Evolutionary conservation across 2,329 filamentous ascomycete species (phyloP).

Genomic region (Colletotrichum sp.): DNA sequence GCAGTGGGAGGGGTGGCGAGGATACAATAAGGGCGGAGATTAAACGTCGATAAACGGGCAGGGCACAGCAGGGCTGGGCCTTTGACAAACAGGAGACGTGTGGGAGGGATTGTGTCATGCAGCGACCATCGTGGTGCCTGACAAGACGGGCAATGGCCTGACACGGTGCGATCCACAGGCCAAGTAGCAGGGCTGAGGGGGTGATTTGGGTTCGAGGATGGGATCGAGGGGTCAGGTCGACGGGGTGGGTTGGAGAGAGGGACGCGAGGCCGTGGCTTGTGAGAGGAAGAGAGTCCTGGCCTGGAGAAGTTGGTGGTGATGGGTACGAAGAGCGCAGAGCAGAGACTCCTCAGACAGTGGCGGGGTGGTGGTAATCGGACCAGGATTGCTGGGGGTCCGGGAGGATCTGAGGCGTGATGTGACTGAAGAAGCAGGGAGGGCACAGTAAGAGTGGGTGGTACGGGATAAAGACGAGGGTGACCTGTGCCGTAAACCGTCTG

Average conservation of each 20-base stretch:
- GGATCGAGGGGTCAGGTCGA: not conserved
- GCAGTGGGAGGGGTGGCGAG: constrained; percentile 20
- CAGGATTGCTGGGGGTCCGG: constrained; percentile 3
- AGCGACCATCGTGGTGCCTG: constrained; percentile 18
- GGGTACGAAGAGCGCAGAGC: not conserved
- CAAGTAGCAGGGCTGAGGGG: constrained; percentile 15
- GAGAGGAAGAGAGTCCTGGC: not conserved
- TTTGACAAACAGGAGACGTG: constrained; percentile 16
- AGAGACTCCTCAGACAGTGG: not conserved
- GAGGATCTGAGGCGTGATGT: constrained; percentile 1
- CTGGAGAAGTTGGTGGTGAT: not conserved
- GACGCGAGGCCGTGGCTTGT: not conserved
- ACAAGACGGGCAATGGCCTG: constrained; percentile 13
- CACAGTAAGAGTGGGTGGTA: not conserved
- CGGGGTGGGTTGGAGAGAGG: not conserved
- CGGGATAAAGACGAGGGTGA: not conserved
- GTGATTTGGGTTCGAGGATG: not conserved
- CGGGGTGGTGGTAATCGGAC: not conserved
- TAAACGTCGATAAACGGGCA: constrained; percentile 21
- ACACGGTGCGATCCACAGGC: constrained; percentile 15
- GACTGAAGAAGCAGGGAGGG: not conserved
- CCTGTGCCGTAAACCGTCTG: not conserved
- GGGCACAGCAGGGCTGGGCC: constrained; percentile 14
- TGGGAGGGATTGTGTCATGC: constrained; percentile 21
- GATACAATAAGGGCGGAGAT: constrained; percentile 21